phyloP scores from a whole-genome alignment of 352 stramenopile species.

The Plasmopara halstedii region DNA sequence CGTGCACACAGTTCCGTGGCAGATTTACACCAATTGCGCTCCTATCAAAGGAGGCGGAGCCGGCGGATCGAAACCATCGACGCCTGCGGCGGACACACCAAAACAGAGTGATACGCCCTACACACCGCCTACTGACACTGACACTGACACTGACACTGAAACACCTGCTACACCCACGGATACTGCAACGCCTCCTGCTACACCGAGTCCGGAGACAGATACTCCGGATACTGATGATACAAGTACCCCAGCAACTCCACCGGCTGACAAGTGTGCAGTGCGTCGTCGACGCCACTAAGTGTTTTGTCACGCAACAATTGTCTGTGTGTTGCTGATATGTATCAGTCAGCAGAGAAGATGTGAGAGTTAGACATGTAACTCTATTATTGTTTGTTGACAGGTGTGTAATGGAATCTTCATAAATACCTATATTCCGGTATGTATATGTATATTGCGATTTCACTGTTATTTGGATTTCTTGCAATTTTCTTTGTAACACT shows the following conservation, averaged over 20 bases:
- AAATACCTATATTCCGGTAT: too few relatives aligned
- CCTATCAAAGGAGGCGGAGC: neutral
- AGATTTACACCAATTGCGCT: conserved; percentile 42
- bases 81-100: neutral
- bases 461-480: too few relatives aligned
- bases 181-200: neutral
- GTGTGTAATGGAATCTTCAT: too few relatives aligned
- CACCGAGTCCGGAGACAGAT: too few relatives aligned
- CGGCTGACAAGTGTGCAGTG: conserved; percentile 24
- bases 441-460: too few relatives aligned
- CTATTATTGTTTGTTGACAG: neutral
- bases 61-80: neutral
- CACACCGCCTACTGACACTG: too few relatives aligned
- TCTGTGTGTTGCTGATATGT: neutral
- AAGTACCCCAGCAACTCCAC: conserved; percentile 1
- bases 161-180: neutral
- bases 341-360: neutral
- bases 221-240: too few relatives aligned
- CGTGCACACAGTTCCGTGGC: conserved; percentile 32
- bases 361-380: neutral
- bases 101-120: too few relatives aligned
- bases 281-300: conserved; percentile 22
- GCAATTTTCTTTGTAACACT: too few relatives aligned
- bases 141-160: too few relatives aligned
- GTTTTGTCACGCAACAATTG: neutral